Base-by-base conservation (phyloP, 202 grass and related monocot species). In the Zoysia matrella region DNA sequence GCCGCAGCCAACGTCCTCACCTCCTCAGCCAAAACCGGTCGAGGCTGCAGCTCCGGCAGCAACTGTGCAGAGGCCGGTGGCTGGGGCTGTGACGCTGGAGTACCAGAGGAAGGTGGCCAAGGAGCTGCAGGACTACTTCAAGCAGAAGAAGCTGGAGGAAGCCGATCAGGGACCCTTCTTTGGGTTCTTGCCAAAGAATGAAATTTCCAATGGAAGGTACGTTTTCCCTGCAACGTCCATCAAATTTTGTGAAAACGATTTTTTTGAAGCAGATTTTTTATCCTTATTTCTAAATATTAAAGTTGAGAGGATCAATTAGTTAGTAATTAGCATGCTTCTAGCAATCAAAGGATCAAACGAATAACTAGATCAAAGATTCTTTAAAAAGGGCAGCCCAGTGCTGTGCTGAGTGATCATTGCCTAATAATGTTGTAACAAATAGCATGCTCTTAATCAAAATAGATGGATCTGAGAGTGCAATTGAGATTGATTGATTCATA, bases 121-220 rank as follows among this genome's bases (percentile, higher is more conserved):
- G 85, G 96, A 99, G 58, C 84, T 99, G 85, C 96, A 99, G 86
- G 91, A 99, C 3, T 99, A 96, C 80, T 99, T 96, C 82, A 99
- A 92, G 80, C 89, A 94, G 91, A 95, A 96, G 87, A 99, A 99
- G 82, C 86, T 92, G 53, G 96, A 99, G 75, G 91, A 93, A 67
- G 79, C 91, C 9, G 55, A 84, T 67, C 96, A 94, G 86, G 96
- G 93, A 0, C 96, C 96, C 0, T 86, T 90, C 84, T 96, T 99
- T 79, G 96, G 96, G 14, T 99, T 93, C 74, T 69, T 92, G 42
- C 66, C 65, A 52, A 96, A 96, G 78, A 99, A 99, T 81, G 96
- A 99, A 67, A 96, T 96, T 78, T 40, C 87, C 77, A 99, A 99
- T 81, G 96, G 96, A 81, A 99, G 96, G 96, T 99, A 94, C 46